Percentiles rank a stretch among this genome's conserved stretches.
Evolutionary conservation across 805 yeast genomes (phyloP).

Genomic region (Yueomyces sp.): DNA sequence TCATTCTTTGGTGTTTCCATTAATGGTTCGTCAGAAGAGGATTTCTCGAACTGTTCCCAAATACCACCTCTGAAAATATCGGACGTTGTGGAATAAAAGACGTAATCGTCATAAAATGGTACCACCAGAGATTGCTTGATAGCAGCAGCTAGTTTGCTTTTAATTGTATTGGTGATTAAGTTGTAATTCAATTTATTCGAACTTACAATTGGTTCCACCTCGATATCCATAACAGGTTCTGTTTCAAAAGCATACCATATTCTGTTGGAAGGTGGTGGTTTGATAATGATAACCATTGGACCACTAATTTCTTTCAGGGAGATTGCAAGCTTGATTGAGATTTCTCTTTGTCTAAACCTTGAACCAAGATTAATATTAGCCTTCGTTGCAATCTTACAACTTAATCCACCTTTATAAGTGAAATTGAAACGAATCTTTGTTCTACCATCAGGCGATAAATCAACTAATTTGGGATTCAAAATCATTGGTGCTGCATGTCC

Average conservation of each 20-base stretch:
- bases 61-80: slow-evolving; percentile 87
- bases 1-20: background rate
- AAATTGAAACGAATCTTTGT: slow-evolving; percentile 47
- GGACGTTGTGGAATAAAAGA: slow-evolving; percentile 47
- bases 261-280: slow-evolving; percentile 85
- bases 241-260: slow-evolving; percentile 80
- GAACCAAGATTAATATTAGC: slow-evolving; percentile 64
- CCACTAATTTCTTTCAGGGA: slow-evolving; percentile 63
- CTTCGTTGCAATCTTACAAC: slow-evolving; percentile 69
- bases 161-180: slow-evolving; percentile 68
- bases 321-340: slow-evolving; percentile 58
- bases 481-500: slow-evolving; percentile 76
- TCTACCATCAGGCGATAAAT: slow-evolving; percentile 70
- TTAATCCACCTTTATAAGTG: slow-evolving; percentile 62
- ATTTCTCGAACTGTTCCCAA: slow-evolving; percentile 33
- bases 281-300: slow-evolving; percentile 50
- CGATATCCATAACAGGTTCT: slow-evolving; percentile 64
- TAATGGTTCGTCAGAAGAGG: background rate
- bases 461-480: slow-evolving; percentile 55
- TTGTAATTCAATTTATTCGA: slow-evolving; percentile 68
- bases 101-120: slow-evolving; percentile 83
- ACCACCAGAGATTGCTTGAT: slow-evolving; percentile 65
- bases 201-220: slow-evolving; percentile 84
- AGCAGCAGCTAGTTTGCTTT: slow-evolving; percentile 60
- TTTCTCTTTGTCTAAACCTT: slow-evolving; percentile 61